These are phyloP conservation scores for Neurospora sublineolata DNA, from an alignment of 495 filamentous ascomycete species.

Conservation along the genomic window DNA sequence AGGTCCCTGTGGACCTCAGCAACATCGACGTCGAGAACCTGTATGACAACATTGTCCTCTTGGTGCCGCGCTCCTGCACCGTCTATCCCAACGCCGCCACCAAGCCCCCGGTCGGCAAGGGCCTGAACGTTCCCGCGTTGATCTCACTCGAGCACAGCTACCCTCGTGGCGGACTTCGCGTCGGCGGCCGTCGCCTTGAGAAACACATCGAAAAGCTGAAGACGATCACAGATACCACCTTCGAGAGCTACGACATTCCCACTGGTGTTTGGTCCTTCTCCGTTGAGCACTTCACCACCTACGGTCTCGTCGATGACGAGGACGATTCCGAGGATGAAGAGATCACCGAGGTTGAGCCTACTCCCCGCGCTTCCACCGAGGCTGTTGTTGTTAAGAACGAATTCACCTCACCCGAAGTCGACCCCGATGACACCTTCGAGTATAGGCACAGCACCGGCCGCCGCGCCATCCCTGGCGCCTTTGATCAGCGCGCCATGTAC, in stretches of 20 bases:
- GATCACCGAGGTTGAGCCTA: constrained; percentile 44
- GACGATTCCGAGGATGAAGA: constrained; percentile 67
- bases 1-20: constrained; percentile 69
- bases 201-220: constrained; percentile 77
- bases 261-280: constrained; percentile 83
- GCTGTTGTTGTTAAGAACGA: constrained; percentile 7
- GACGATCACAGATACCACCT: constrained; percentile 61
- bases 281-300: constrained; percentile 91
- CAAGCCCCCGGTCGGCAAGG: constrained; percentile 74
- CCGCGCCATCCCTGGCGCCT: constrained; percentile 65
- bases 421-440: constrained; percentile 69
- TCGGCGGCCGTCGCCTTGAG: constrained; percentile 38
- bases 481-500: constrained; percentile 45
- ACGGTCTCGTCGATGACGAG: constrained; percentile 80
- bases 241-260: constrained; percentile 62
- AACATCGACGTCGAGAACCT: constrained; percentile 58
- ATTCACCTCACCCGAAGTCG: constrained; percentile 28
- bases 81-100: constrained; percentile 66
- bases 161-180: constrained; percentile 48
- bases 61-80: constrained; percentile 64
- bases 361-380: neutral
- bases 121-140: constrained; percentile 79
- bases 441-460: constrained; percentile 49
- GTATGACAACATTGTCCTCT: constrained; percentile 57
- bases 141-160: constrained; percentile 83